These are phyloP conservation scores for Plasmodium falciparum DNA, from an alignment of 169 alveolate genomes.

Conservation along the genomic window DNA sequence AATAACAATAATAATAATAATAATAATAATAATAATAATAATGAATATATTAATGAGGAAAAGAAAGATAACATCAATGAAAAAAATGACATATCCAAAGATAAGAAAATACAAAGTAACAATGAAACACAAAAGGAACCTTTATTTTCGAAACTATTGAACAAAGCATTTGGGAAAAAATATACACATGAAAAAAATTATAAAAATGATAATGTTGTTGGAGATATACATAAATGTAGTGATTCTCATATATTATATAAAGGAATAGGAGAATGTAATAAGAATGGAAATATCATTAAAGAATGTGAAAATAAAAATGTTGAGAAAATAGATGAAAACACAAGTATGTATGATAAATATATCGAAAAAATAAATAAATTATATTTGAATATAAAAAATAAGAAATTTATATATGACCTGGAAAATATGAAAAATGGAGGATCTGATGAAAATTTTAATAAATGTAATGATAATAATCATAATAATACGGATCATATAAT, in stretches of 20 bases:
- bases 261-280: background rate
- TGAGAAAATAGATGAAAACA: background rate
- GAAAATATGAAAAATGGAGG: constrained; percentile 12
- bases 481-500: background rate
- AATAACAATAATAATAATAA: background rate
- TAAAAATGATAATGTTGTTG: background rate
- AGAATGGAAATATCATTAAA: background rate
- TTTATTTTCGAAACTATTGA: background rate
- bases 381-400: constrained; percentile 59
- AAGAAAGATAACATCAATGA: constrained; percentile 2
- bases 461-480: background rate
- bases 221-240: background rate
- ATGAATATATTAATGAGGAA: constrained; percentile 4
- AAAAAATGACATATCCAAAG: background rate
- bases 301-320: constrained; percentile 5
- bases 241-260: background rate
- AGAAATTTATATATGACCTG: constrained; percentile 19
- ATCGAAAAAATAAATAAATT: constrained; percentile 65
- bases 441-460: background rate
- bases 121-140: background rate
- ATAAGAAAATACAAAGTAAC: background rate
- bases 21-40: constrained; percentile 7
- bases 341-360: constrained; percentile 54
- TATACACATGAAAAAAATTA: constrained; percentile 1
- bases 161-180: background rate